These are phyloP conservation scores for Talaromyces nanjingensis DNA, from an alignment of 495 filamentous ascomycete genomes.

Conservation along the genomic window DNA sequence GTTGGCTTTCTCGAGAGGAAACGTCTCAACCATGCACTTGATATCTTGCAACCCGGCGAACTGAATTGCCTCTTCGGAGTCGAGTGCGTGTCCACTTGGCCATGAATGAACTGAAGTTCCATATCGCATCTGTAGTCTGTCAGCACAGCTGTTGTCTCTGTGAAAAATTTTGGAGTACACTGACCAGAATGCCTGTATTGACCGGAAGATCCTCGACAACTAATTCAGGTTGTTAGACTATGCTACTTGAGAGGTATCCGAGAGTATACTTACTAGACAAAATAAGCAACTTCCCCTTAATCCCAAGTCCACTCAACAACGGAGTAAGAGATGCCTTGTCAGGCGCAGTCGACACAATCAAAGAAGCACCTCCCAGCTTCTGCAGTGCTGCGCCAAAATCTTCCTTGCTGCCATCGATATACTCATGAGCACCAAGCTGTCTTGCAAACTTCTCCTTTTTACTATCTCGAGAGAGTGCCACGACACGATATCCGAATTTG, in stretches of 20 bases:
- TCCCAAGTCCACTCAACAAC: constrained; percentile 47
- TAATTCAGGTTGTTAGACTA: background rate
- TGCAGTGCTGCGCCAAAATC: constrained; percentile 44
- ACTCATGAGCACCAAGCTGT: constrained; percentile 59
- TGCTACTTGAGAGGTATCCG: no score
- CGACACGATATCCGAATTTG: constrained; percentile 58
- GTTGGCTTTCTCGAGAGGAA: constrained; percentile 48
- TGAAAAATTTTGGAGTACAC: background rate
- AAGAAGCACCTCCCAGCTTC: constrained; percentile 52
- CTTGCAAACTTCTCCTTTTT: constrained; percentile 53
- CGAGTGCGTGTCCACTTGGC: constrained; percentile 55
- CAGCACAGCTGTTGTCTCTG: background rate
- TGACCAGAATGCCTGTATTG: background rate
- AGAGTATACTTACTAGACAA: constrained; percentile 30
- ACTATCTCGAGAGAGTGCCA: constrained; percentile 51
- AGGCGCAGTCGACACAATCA: constrained; percentile 60
- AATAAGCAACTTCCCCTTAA: constrained; percentile 53
- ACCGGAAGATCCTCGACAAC: constrained; percentile 1
- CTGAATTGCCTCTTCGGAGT: constrained; percentile 58
- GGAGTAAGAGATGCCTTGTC: constrained; percentile 45
- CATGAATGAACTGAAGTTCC: constrained; percentile 52
- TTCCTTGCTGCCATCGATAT: constrained; percentile 52
- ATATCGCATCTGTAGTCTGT: constrained; percentile 20
- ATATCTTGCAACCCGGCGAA: constrained; percentile 53
- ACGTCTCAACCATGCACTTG: constrained; percentile 58